Conservation (phyloP, 345 rosid species). For the Murraya paniculata region DNA sequence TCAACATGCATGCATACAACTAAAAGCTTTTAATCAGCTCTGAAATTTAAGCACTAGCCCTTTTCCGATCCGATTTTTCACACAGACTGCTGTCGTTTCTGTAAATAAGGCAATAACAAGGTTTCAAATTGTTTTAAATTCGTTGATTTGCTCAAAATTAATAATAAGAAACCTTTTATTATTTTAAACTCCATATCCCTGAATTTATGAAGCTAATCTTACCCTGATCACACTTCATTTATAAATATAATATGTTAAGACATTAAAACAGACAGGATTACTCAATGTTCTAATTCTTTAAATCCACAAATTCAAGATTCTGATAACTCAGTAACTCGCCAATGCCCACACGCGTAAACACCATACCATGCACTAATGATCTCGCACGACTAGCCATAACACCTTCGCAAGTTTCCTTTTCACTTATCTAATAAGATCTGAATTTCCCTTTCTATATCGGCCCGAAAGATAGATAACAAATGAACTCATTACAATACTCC, state of each 20-base stretch:
- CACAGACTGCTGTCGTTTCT: neutral
- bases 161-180: neutral
- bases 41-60: neutral
- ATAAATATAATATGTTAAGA: neutral
- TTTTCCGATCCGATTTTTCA: neutral
- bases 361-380: neutral
- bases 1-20: neutral
- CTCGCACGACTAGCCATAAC: neutral
- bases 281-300: slow-evolving; percentile 5
- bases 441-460: neutral
- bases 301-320: neutral
- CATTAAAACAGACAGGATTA: neutral
- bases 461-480: neutral
- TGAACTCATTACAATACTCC: neutral
- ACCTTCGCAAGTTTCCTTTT: neutral
- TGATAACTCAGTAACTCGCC: neutral
- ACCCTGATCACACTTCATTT: neutral
- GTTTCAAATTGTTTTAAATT: neutral
- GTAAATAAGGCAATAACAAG: neutral
- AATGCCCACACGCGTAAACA: neutral
- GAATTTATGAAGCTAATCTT: neutral
- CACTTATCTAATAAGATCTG: neutral
- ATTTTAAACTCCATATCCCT: neutral
- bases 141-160: neutral
- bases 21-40: neutral